Evolutionary conservation across 305 asterid genomes (phyloP).

Genomic region (Fraxinus paxiana): DNA sequence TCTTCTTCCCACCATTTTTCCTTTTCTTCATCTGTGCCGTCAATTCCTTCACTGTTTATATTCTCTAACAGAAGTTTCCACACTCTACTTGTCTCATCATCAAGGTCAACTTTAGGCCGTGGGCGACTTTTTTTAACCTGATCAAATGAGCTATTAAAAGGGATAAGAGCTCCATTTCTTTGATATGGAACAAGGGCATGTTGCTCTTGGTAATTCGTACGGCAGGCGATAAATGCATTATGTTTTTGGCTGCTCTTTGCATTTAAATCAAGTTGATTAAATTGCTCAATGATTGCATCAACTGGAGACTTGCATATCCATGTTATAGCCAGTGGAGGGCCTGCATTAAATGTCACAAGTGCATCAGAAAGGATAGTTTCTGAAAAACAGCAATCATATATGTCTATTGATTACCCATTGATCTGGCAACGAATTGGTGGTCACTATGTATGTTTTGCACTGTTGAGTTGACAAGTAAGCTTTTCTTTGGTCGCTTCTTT

Average conservation of each 20-base stretch:
- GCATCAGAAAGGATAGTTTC: slow-evolving; percentile 21
- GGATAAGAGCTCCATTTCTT: slow-evolving; percentile 58
- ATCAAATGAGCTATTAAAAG: slow-evolving; percentile 47
- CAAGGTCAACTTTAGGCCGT: slow-evolving; percentile 90
- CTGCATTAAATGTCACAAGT: slow-evolving; percentile 48
- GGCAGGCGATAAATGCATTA: slow-evolving; percentile 36
- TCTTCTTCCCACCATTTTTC: slow-evolving; percentile 96
- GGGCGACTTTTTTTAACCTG: slow-evolving; percentile 46
- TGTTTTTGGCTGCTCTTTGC: slow-evolving; percentile 32
- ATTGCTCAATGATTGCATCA: slow-evolving; percentile 55
- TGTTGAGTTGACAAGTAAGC: slow-evolving; percentile 35
- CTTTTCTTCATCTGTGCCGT: slow-evolving; percentile 82
- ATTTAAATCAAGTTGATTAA: slow-evolving; percentile 55
- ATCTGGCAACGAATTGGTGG: slow-evolving; percentile 26
- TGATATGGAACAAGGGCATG: slow-evolving; percentile 68
- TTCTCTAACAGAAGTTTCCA: slow-evolving; percentile 90
- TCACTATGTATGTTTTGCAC: slow-evolving; percentile 31
- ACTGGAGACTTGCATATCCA: slow-evolving; percentile 44
- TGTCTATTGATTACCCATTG: slow-evolving; percentile 33
- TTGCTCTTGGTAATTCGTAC: slow-evolving; percentile 33
- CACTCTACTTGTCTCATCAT: slow-evolving; percentile 87
- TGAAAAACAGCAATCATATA: slow-evolving; percentile 21
- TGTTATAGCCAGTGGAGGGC: slow-evolving; percentile 48
- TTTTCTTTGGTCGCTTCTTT: slow-evolving; percentile 65
- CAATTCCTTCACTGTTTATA: slow-evolving; percentile 85